Evolutionary conservation across 225 moss, liverwort and hornwort genomes (phyloP).

Genomic region (Sphagnum tenellum): DNA sequence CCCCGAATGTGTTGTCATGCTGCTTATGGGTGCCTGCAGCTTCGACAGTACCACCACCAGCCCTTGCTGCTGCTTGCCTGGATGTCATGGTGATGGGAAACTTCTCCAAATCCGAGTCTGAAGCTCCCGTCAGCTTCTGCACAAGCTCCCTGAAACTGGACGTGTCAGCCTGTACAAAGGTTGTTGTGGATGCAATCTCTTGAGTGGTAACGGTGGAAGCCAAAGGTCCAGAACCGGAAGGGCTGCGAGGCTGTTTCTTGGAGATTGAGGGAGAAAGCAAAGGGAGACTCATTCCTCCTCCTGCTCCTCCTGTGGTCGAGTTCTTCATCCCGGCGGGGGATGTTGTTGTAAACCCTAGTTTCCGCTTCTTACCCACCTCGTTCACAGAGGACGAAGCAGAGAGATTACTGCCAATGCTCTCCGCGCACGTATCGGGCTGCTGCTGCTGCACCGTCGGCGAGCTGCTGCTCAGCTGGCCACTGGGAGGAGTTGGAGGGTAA

Average conservation of each 20-base stretch:
- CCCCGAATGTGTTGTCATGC: constrained; percentile 39
- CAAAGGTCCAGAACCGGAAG: constrained; percentile 34
- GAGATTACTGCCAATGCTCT: too few species aligned
- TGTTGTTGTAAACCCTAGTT: too few species aligned
- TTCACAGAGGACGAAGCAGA: too few species aligned
- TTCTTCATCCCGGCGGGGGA: constrained; percentile 3
- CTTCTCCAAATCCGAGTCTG: constrained; percentile 55
- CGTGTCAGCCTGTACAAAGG: constrained; percentile 61
- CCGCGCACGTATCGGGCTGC: too few species aligned
- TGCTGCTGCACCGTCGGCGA: too few species aligned
- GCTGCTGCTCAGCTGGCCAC: too few species aligned
- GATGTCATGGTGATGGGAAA: constrained; percentile 57
- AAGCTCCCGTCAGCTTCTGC: constrained; percentile 58
- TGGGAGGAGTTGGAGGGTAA: too few species aligned
- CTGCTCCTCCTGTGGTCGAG: not conserved
- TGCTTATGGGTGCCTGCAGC: constrained; percentile 1
- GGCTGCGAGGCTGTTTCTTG: constrained; percentile 23
- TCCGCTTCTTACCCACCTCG: too few species aligned
- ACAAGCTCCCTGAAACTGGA: constrained; percentile 63
- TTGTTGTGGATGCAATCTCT: constrained; percentile 49
- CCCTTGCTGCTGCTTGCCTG: constrained; percentile 29
- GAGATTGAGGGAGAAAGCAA: constrained; percentile 22
- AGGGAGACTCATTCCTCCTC: not conserved
- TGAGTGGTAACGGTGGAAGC: constrained; percentile 25
- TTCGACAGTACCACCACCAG: not conserved